A percentile compares a stretch with the other conserved stretches of the same genome.
These are phyloP conservation scores for Spathaspora sp. DNA, from an alignment of 1,139 yeast species.

Conservation along the genomic window DNA sequence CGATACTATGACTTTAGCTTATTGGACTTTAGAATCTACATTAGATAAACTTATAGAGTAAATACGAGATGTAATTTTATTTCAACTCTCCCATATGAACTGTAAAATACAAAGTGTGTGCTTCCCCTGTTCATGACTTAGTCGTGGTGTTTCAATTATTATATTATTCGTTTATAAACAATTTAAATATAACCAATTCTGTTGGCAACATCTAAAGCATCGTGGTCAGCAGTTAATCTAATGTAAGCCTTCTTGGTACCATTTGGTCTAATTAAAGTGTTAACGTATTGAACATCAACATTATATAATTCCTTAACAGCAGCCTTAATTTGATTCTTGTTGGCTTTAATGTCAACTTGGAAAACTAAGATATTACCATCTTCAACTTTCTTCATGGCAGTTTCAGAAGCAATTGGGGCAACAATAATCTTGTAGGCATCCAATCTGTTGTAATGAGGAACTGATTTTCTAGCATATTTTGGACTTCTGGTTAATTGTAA, in stretches of 20 bases:
- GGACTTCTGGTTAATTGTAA: slow-evolving; percentile 92
- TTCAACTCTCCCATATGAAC: neutral
- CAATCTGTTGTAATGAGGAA: slow-evolving; percentile 96
- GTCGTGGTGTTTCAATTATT: slow-evolving; percentile 2
- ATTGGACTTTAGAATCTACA: slow-evolving; percentile 9
- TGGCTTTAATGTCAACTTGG: slow-evolving; percentile 95
- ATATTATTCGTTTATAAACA: neutral
- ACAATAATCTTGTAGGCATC: slow-evolving; percentile 95
- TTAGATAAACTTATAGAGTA: slow-evolving; percentile 5
- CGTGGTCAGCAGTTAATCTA: slow-evolving; percentile 98
- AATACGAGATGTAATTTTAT: neutral
- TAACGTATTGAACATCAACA: slow-evolving; percentile 90
- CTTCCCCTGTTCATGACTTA: neutral
- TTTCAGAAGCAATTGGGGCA: slow-evolving; percentile 96
- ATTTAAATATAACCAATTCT: slow-evolving; percentile 93
- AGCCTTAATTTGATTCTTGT: slow-evolving; percentile 97
- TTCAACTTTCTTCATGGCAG: slow-evolving; percentile 99
- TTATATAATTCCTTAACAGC: slow-evolving; percentile 98
- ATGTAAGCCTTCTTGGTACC: slow-evolving; percentile 99
- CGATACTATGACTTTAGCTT: slow-evolving; percentile 2
- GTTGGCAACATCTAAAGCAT: slow-evolving; percentile 99
- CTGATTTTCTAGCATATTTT: slow-evolving; percentile 92
- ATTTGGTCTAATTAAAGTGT: slow-evolving; percentile 97
- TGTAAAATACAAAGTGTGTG: slow-evolving; percentile 2
- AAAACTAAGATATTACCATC: slow-evolving; percentile 98